Evolutionary conservation across 73 alveolate species (phyloP).

Genomic region (Tetrahymena elliotti): DNA sequence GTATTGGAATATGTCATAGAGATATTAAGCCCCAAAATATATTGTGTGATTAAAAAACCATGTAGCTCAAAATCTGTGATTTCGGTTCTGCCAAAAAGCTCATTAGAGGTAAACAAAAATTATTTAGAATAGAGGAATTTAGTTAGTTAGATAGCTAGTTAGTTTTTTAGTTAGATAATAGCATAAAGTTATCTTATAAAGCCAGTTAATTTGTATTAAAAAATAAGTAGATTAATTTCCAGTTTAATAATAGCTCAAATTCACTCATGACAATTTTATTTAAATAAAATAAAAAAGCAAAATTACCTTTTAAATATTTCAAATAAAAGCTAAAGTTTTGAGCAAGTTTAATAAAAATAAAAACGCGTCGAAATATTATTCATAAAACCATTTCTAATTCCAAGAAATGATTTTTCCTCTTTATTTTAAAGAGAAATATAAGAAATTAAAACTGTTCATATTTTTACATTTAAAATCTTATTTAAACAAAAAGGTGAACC

Average conservation of each 20-base stretch:
- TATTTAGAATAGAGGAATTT: conserved; percentile 70
- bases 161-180: neutral
- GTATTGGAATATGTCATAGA: conserved; percentile 73
- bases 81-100: conserved; percentile 85
- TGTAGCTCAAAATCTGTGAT: conserved; percentile 59
- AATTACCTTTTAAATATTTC: neutral
- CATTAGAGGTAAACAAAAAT: conserved; percentile 67
- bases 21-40: conserved; percentile 72
- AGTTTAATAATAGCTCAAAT: neutral
- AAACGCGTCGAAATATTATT: no score
- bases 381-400: no score
- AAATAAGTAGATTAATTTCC: neutral
- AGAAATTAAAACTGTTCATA: neutral
- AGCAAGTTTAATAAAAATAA: no score
- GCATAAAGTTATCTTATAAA: neutral
- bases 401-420: no score
- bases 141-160: no score
- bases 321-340: no score
- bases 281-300: neutral
- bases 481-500: conserved; percentile 63
- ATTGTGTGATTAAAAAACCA: conserved; percentile 41
- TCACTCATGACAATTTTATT: neutral
- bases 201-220: neutral
- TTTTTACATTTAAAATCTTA: conserved; percentile 23
- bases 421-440: no score